A percentile compares a stretch with the other conserved stretches of the same genome.
These are phyloP conservation scores for Monosporascus sp. DNA, from an alignment of 2,329 filamentous ascomycete species.

Conservation along the genomic window DNA sequence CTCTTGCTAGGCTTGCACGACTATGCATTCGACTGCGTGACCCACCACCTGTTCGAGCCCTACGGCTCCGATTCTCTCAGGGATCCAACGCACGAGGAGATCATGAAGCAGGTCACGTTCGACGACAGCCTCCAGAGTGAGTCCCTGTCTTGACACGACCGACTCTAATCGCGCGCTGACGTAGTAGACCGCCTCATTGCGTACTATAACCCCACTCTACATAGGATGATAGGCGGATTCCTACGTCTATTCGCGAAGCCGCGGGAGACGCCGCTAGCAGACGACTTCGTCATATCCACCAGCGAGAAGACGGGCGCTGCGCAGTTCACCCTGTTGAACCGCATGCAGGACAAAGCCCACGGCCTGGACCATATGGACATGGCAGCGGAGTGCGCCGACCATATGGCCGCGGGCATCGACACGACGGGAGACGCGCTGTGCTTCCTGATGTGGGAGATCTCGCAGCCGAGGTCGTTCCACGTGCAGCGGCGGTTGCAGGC, in stretches of 20 bases:
- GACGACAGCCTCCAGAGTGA: slow-evolving; percentile 63
- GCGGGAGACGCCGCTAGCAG: slow-evolving; percentile 52
- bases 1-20: slow-evolving; percentile 46
- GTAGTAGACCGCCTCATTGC: slow-evolving; percentile 52
- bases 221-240: slow-evolving; percentile 40
- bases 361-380: slow-evolving; percentile 48
- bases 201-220: slow-evolving; percentile 50
- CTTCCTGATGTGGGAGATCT: slow-evolving; percentile 68
- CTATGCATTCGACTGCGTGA: slow-evolving; percentile 65
- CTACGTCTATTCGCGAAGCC: slow-evolving; percentile 47
- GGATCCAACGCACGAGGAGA: slow-evolving; percentile 48
- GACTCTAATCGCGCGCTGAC: neutral
- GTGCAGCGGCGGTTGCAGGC: slow-evolving; percentile 48
- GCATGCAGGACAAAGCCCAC: slow-evolving; percentile 48
- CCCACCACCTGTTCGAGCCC: slow-evolving; percentile 65
- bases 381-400: slow-evolving; percentile 65
- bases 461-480: slow-evolving; percentile 47
- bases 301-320: slow-evolving; percentile 40
- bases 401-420: slow-evolving; percentile 68
- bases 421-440: slow-evolving; percentile 66
- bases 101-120: slow-evolving; percentile 65
- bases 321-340: slow-evolving; percentile 52
- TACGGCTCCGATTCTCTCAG: slow-evolving; percentile 57
- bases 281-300: slow-evolving; percentile 52
- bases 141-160: slow-evolving; percentile 16